Evolutionary conservation across 495 filamentous ascomycete species (phyloP).

Genomic region (Penicillium cataractarum): DNA sequence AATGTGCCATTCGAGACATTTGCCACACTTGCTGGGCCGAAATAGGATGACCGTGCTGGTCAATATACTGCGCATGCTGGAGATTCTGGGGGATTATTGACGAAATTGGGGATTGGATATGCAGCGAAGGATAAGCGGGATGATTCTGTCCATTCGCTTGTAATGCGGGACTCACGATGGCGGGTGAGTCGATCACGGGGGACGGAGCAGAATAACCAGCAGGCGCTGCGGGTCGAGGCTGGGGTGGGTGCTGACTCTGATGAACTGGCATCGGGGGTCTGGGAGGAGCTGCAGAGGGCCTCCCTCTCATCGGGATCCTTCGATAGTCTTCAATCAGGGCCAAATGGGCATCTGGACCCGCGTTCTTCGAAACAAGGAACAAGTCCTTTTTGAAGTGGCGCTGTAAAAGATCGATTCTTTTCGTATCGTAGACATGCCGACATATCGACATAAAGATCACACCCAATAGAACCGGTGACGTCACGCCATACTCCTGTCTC

Average conservation of each 20-base stretch:
- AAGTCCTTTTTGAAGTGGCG: neutral
- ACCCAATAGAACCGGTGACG: conserved; percentile 58
- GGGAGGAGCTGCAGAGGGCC: neutral
- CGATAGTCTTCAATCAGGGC: conserved; percentile 12
- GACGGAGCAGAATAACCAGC: neutral
- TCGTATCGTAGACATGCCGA: conserved; percentile 30
- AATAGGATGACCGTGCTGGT: neutral
- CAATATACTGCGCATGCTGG: neutral
- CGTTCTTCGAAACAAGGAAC: neutral
- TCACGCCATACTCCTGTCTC: conserved; percentile 26
- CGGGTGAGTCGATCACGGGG: neutral
- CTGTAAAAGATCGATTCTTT: neutral
- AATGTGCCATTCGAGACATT: neutral
- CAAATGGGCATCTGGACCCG: neutral
- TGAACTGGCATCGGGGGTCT: neutral
- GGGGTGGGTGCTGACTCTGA: neutral
- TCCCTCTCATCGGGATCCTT: conserved; percentile 16
- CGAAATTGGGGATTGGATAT: neutral
- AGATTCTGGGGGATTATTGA: neutral
- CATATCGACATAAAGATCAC: conserved; percentile 62
- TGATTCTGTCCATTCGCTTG: neutral
- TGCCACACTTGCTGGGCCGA: neutral
- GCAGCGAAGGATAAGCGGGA: neutral
- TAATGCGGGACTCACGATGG: neutral
- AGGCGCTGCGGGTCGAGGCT: neutral